Evolutionary conservation across 2,329 filamentous ascomycete species (phyloP).

Genomic region (Diaporthe caulivora): DNA sequence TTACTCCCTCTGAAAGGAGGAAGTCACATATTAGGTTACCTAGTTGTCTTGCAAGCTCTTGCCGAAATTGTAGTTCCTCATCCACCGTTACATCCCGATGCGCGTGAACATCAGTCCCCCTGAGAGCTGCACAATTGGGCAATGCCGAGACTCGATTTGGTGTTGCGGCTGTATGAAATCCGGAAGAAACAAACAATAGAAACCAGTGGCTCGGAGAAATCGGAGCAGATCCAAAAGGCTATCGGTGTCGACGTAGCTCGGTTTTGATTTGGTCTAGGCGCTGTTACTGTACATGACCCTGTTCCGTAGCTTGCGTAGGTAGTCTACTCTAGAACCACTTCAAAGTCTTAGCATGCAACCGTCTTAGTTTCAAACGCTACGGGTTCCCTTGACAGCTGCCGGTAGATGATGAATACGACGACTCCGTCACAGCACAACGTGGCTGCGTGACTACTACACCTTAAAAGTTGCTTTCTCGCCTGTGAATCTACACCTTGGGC

Average conservation of each 20-base stretch:
- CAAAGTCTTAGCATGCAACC: neutral
- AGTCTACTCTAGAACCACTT: neutral
- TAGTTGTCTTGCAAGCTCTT: too few relatives aligned
- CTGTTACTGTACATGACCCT: neutral
- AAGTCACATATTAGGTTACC: too few relatives aligned
- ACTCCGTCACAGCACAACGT: neutral
- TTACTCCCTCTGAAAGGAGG: too few relatives aligned
- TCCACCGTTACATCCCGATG: too few relatives aligned
- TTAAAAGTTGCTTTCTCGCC: neutral
- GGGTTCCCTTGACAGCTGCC: conserved; percentile 8
- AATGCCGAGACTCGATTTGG: too few relatives aligned
- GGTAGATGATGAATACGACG: neutral
- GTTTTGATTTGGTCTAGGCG: neutral
- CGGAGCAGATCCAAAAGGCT: too few relatives aligned
- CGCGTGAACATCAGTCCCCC: too few relatives aligned
- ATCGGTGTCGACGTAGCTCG: neutral
- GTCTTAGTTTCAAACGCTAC: neutral
- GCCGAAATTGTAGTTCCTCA: too few relatives aligned
- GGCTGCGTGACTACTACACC: neutral
- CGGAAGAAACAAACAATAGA: too few relatives aligned
- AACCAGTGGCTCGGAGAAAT: too few relatives aligned
- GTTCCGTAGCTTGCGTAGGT: neutral
- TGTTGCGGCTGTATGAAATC: too few relatives aligned
- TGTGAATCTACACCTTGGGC: conserved; percentile 4
- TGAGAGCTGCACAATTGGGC: too few relatives aligned